A percentile compares a stretch with the other conserved stretches of the same genome.
phyloP scores from a whole-genome alignment of 1,139 yeast species.

The Ashbya aceris region DNA sequence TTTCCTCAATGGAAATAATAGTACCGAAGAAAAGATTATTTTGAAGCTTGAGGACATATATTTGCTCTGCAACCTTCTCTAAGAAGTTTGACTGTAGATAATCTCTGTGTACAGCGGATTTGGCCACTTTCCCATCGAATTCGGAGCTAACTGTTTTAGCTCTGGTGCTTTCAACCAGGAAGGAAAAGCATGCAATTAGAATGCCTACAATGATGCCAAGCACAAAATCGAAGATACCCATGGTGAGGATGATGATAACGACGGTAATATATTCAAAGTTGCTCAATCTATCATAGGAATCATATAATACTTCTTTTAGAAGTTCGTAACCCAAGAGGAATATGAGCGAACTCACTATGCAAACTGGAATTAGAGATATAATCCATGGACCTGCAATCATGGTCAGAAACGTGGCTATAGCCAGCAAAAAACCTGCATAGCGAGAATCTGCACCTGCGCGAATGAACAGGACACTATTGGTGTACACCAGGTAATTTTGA shows the following conservation, averaged over 20 bases:
- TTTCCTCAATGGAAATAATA: constrained; percentile 79
- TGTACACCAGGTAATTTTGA: constrained; percentile 88
- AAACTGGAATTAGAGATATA: constrained; percentile 89
- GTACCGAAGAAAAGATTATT: constrained; percentile 93
- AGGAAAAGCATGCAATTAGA: constrained; percentile 80
- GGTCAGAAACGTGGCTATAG: constrained; percentile 66
- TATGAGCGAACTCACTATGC: constrained; percentile 90
- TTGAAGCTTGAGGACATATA: constrained; percentile 74
- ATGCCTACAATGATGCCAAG: constrained; percentile 88
- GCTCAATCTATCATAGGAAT: constrained; percentile 70
- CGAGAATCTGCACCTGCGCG: constrained; percentile 91
- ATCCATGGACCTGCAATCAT: constrained; percentile 86
- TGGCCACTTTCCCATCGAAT: constrained; percentile 79
- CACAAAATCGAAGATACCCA: constrained; percentile 96
- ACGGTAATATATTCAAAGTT: constrained; percentile 78
- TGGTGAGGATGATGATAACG: constrained; percentile 71
- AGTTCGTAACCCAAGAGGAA: constrained; percentile 85
- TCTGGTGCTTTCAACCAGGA: constrained; percentile 83
- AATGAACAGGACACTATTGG: constrained; percentile 83
- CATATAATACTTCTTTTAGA: constrained; percentile 74
- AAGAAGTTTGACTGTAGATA: constrained; percentile 82
- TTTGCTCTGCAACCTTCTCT: constrained; percentile 81
- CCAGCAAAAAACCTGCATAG: constrained; percentile 78
- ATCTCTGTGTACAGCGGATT: constrained; percentile 89
- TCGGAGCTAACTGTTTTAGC: constrained; percentile 74